Base-by-base conservation (phyloP, 441 rosid species). In the Cnidoscolus chayamansa region DNA sequence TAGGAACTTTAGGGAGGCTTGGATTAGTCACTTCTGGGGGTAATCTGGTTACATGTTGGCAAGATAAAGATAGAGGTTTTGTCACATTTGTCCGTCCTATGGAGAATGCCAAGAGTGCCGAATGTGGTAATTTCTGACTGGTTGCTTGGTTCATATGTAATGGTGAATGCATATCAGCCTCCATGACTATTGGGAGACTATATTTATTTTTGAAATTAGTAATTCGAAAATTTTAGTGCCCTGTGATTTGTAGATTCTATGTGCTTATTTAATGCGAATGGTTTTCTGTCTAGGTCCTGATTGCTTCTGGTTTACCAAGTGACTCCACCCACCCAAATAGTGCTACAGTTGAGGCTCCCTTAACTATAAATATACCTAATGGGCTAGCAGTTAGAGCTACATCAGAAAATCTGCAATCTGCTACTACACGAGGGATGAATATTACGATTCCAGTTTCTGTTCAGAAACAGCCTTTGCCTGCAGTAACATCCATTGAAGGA, bases 401-500 rank as follows among this genome's bases (percentile, higher is more conserved):
- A 55, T 74, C 85, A 48, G 97, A 86, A 75, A 80, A 80, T 79
- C 83, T 86, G 37, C 91, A 84, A 56, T 73, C 86, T 48, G 69
- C 77, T 73, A 75, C 82, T 19, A 70, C 79, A 72, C 85, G 68
- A 78, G 91, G 97, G 73, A 77, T 72, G 80, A 91, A 90, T 84
- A 89, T 93, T 75, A 89, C 91, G 16, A 86, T 90, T 74, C 98
- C 97, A 10, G 89, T 91, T 77, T 87, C 89, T 77, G 93, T 96
- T 83, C 97, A 80, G 82, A 92, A 87, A 78, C 84, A 80, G 76
- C 82, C 85, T 47, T 40, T 85, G 70, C 82, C 94, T 63, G 13
- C 77, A 12, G 72, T 59, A 30, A 20, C 83, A 67, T 54, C 83
- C 5, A 8, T 64, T 70, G 94, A 87, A 71, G 86, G 81, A 65